Conservation (phyloP, 148 eudicot species). For the Hydrangea macrophylla region DNA sequence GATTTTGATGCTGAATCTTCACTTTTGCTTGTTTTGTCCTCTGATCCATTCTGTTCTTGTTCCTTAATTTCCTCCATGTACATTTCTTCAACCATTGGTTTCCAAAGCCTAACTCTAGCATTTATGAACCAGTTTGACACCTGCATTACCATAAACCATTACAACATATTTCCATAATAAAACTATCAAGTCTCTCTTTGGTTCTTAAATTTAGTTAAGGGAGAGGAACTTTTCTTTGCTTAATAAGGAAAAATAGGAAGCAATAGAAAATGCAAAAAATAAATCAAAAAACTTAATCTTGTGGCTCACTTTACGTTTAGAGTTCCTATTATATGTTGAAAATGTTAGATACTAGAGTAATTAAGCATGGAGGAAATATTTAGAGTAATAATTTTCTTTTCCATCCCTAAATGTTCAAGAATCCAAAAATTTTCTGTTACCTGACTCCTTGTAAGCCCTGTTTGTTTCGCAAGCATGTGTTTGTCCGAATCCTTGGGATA, state of each 20-base stretch:
- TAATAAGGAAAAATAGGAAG: too few relatives aligned
- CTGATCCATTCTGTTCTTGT: conserved; percentile 40
- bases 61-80: conserved; percentile 69
- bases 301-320: too few relatives aligned
- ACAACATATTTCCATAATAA: neutral
- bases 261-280: too few relatives aligned
- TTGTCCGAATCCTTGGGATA: conserved; percentile 83
- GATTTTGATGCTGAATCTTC: conserved; percentile 23
- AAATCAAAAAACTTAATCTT: too few relatives aligned
- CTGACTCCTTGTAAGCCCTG: conserved; percentile 80
- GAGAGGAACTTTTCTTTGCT: too few relatives aligned
- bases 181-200: too few relatives aligned
- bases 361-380: too few relatives aligned
- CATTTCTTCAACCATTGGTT: conserved; percentile 94
- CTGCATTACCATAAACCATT: conserved; percentile 21
- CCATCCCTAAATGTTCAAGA: neutral
- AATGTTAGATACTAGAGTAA: too few relatives aligned
- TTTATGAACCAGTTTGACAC: conserved; percentile 92
- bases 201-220: too few relatives aligned
- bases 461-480: conserved; percentile 63
- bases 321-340: too few relatives aligned
- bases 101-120: conserved; percentile 89
- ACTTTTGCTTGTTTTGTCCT: conserved; percentile 34
- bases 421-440: conserved; percentile 21
- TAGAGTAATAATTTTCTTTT: too few relatives aligned